phyloP scores from a whole-genome alignment of 257 asterid genomes.

The Paulownia fortunei region DNA sequence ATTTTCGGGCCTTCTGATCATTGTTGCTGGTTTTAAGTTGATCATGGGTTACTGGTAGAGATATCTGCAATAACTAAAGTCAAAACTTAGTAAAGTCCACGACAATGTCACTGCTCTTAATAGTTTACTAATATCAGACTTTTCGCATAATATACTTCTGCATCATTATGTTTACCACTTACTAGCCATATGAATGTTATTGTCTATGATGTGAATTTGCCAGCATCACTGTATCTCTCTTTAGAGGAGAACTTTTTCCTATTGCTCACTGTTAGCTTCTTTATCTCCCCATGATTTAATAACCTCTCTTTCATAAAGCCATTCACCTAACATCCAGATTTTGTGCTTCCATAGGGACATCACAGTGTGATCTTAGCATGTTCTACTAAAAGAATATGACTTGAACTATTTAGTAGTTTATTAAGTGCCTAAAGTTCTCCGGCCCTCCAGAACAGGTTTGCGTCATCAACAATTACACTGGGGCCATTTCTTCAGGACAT shows the following conservation, averaged over 20 bases:
- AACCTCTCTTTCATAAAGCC: neutral
- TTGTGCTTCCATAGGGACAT: neutral
- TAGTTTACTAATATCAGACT: no score
- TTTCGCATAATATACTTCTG: no score
- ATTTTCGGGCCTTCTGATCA: no score
- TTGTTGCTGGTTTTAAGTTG: no score
- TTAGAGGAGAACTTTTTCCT: neutral
- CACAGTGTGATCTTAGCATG: neutral
- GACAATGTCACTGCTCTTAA: no score
- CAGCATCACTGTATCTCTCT: neutral
- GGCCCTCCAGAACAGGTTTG: neutral
- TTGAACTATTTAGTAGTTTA: neutral
- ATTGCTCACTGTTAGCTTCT: neutral
- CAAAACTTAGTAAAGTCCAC: no score
- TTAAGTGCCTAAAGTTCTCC: neutral
- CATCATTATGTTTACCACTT: neutral
- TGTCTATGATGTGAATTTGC: neutral
- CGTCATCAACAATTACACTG: neutral
- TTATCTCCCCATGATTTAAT: no score
- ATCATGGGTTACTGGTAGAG: no score
- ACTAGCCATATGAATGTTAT: neutral
- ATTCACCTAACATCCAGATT: neutral
- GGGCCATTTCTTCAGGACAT: neutral
- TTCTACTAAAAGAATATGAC: neutral
- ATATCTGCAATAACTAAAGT: no score